These are phyloP conservation scores for Niebla homalea DNA, from an alignment of 495 filamentous ascomycete genomes.

Conservation along the genomic window DNA sequence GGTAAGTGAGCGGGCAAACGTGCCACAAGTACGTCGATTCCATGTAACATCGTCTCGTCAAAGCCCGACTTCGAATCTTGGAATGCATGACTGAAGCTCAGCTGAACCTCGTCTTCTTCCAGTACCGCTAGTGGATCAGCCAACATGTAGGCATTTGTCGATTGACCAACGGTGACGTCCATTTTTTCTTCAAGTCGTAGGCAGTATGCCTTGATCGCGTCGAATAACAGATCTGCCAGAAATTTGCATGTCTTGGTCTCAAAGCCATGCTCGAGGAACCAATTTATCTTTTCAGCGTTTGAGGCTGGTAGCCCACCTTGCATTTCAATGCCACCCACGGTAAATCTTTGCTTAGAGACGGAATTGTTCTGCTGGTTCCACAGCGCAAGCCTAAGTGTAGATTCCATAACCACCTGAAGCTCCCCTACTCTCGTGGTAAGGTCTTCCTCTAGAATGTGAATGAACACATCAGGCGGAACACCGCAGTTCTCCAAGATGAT, in stretches of 20 bases:
- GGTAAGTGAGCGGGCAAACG: constrained; percentile 67
- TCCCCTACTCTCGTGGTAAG: constrained; percentile 45
- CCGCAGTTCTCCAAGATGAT: constrained; percentile 61
- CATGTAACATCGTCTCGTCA: constrained; percentile 47
- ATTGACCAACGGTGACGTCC: constrained; percentile 59
- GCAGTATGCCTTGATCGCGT: constrained; percentile 41
- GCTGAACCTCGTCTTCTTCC: constrained; percentile 60
- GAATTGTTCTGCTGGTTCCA: constrained; percentile 38
- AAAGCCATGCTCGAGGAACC: constrained; percentile 55
- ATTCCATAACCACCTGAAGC: constrained; percentile 42
- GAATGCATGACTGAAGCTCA: constrained; percentile 63
- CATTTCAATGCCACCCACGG: constrained; percentile 25
- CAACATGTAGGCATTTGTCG: constrained; percentile 67
- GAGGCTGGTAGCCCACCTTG: constrained; percentile 39
- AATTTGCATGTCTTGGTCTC: constrained; percentile 42
- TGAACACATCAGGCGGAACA: constrained; percentile 33
- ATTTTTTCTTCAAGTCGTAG: constrained; percentile 44
- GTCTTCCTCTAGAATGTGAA: constrained; percentile 41
- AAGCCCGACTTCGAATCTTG: constrained; percentile 37
- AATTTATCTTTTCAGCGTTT: constrained; percentile 36
- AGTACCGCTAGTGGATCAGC: constrained; percentile 64
- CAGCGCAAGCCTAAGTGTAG: constrained; percentile 34
- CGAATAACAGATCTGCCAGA: constrained; percentile 43
- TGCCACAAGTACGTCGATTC: constrained; percentile 72
- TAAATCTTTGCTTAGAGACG: constrained; percentile 14